Conservation (phyloP, 2,329 filamentous ascomycete genomes). For the Phyllachora maydis region DNA sequence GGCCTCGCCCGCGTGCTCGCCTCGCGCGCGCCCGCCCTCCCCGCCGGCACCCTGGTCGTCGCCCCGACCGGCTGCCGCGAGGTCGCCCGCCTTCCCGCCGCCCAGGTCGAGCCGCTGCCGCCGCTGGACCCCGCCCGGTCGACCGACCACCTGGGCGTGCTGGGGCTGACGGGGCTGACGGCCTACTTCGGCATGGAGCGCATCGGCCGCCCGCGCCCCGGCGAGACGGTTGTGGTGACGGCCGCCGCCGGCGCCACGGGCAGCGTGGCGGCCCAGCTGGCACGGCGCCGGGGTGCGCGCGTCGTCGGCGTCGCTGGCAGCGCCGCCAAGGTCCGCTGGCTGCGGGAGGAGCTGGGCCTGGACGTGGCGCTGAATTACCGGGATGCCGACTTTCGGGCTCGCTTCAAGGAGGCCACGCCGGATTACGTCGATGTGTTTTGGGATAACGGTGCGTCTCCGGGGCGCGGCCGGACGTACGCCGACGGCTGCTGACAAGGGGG, state of each 20-base stretch:
- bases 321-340: constrained; percentile 32
- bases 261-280: constrained; percentile 44
- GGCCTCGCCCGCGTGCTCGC: constrained; percentile 29
- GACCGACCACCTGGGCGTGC: constrained; percentile 31
- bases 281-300: constrained; percentile 35
- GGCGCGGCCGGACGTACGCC: background rate
- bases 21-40: constrained; percentile 21
- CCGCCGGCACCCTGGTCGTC: constrained; percentile 27
- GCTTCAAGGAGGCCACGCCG: constrained; percentile 30
- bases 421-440: constrained; percentile 46
- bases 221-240: constrained; percentile 45
- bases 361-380: constrained; percentile 38
- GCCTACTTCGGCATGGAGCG: constrained; percentile 47
- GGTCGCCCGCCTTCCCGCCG: constrained; percentile 26
- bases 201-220: constrained; percentile 36
- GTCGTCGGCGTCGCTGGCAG: constrained; percentile 34
- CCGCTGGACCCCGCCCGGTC: constrained; percentile 9
- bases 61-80: constrained; percentile 34
- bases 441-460: constrained; percentile 28
- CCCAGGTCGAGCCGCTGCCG: constrained; percentile 12
- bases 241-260: constrained; percentile 49
- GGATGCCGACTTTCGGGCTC: constrained; percentile 23
- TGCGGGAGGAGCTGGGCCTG: constrained; percentile 31
- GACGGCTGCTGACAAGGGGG: constrained; percentile 7
- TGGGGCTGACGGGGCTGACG: constrained; percentile 40